Conservation (phyloP, 2,329 filamentous ascomycete genomes). For the Bisporella sp. region DNA sequence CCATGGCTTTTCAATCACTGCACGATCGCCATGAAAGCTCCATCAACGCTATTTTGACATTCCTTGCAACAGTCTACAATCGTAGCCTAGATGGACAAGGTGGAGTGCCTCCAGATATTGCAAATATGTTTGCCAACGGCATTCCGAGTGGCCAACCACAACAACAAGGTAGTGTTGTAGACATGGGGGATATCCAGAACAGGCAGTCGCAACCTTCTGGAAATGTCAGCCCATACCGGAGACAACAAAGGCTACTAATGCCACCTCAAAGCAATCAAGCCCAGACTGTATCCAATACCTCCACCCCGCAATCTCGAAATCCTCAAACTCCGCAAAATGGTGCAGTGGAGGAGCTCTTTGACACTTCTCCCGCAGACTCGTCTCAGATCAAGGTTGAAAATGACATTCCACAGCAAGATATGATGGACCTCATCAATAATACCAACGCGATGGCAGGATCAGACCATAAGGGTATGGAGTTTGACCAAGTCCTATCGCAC, state of each 20-base stretch:
- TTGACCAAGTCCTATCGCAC: slow-evolving; percentile 42
- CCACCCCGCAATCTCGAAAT: slow-evolving; percentile 21
- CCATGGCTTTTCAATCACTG: slow-evolving; percentile 79
- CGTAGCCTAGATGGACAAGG: slow-evolving; percentile 84
- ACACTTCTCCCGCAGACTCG: slow-evolving; percentile 39
- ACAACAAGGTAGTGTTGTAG: slow-evolving; percentile 50
- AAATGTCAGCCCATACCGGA: slow-evolving; percentile 21
- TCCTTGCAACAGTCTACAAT: slow-evolving; percentile 93
- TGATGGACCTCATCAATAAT: slow-evolving; percentile 61
- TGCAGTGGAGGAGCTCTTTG: slow-evolving; percentile 54
- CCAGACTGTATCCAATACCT: slow-evolving; percentile 19
- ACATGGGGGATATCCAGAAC: slow-evolving; percentile 48
- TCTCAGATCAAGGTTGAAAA: slow-evolving; percentile 49
- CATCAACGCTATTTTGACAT: slow-evolving; percentile 97
- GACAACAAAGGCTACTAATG: slow-evolving; percentile 27
- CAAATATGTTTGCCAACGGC: slow-evolving; percentile 69
- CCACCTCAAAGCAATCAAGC: slow-evolving; percentile 17
- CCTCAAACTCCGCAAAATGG: slow-evolving; percentile 34
- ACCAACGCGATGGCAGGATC: slow-evolving; percentile 47
- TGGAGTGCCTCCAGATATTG: slow-evolving; percentile 61
- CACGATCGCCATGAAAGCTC: slow-evolving; percentile 97
- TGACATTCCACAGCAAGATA: slow-evolving; percentile 47
- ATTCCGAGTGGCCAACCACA: slow-evolving; percentile 34
- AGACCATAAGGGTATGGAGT: slow-evolving; percentile 32
- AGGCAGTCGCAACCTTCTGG: slow-evolving; percentile 17